Conservation (phyloP, 2,329 filamentous ascomycete genomes). For the Fusarium redolens region DNA sequence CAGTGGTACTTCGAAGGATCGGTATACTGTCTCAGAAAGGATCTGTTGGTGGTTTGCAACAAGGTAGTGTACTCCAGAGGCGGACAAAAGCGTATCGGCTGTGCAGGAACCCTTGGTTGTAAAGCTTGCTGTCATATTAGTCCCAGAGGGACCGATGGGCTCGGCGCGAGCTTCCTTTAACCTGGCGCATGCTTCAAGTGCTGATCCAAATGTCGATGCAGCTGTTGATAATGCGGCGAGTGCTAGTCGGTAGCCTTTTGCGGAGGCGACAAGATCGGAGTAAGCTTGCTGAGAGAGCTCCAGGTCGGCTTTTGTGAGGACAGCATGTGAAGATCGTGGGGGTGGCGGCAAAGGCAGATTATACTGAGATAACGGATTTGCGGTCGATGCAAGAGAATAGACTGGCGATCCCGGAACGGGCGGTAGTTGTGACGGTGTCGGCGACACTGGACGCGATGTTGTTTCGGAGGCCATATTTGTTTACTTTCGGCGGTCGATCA, state of each 20-base stretch:
- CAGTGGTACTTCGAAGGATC: constrained; percentile 74
- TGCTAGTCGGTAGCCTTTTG: constrained; percentile 72
- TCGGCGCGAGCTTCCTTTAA: constrained; percentile 74
- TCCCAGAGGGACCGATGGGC: constrained; percentile 56
- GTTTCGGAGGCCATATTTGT: constrained; percentile 49
- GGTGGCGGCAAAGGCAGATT: constrained; percentile 71
- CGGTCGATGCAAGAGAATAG: constrained; percentile 72
- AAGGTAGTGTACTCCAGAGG: constrained; percentile 73
- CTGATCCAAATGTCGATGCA: constrained; percentile 71
- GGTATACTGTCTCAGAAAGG: constrained; percentile 75
- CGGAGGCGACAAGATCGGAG: constrained; percentile 68
- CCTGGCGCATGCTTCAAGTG: constrained; percentile 75
- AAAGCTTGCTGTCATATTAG: constrained; percentile 60
- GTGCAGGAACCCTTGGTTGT: constrained; percentile 65
- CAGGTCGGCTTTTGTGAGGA: constrained; percentile 73
- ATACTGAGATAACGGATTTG: constrained; percentile 69
- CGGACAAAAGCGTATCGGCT: constrained; percentile 70
- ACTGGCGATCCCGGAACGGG: constrained; percentile 72
- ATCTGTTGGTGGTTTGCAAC: constrained; percentile 78
- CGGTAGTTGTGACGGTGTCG: constrained; percentile 67
- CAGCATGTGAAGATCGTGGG: constrained; percentile 66
- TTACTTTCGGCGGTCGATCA: constrained; percentile 28
- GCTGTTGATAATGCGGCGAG: constrained; percentile 70
- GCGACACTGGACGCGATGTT: constrained; percentile 56
- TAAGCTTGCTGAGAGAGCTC: constrained; percentile 72